Conservation (phyloP, 2,329 filamentous ascomycete species). For the Davidsoniella eucalypti region DNA sequence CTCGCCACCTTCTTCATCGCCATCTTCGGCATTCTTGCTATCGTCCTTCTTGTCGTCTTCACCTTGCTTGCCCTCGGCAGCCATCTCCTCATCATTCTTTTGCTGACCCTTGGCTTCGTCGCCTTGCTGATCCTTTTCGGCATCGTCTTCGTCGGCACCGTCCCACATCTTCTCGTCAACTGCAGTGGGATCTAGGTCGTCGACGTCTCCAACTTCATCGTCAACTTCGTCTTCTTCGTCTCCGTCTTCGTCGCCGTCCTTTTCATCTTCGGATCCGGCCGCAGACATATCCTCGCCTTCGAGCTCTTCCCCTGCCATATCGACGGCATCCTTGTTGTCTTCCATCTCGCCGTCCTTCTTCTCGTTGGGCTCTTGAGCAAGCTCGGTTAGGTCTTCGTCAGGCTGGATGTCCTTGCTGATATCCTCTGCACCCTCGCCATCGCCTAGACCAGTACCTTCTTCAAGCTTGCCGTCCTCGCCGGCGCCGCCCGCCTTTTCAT, state of each 20-base stretch:
- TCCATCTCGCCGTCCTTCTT: constrained; percentile 51
- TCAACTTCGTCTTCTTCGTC: constrained; percentile 63
- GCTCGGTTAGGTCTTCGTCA: constrained; percentile 81
- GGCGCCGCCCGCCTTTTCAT: constrained; percentile 49
- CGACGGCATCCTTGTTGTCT: constrained; percentile 71
- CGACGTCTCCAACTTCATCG: constrained; percentile 78
- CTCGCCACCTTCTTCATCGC: constrained; percentile 18
- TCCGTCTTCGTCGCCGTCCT: constrained; percentile 43
- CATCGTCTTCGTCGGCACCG: constrained; percentile 60
- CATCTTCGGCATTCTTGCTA: constrained; percentile 24
- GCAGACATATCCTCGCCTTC: constrained; percentile 62
- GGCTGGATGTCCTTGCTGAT: constrained; percentile 94
- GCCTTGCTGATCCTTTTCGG: constrained; percentile 66
- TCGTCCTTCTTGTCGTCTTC: constrained; percentile 32
- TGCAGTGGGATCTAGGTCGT: constrained; percentile 74
- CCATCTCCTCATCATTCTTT: constrained; percentile 44
- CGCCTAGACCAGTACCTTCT: constrained; percentile 80
- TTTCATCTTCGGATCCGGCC: constrained; percentile 45
- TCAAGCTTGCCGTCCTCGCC: constrained; percentile 75
- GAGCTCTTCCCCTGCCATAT: constrained; percentile 83
- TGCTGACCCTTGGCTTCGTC: constrained; percentile 56
- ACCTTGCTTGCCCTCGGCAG: constrained; percentile 40
- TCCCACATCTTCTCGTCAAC: constrained; percentile 99
- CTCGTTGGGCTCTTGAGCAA: constrained; percentile 69
- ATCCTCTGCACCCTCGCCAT: constrained; percentile 88